phyloP scores from a whole-genome alignment of 1,284 basidiomycete genomes.

The Prillingera fragicola region DNA sequence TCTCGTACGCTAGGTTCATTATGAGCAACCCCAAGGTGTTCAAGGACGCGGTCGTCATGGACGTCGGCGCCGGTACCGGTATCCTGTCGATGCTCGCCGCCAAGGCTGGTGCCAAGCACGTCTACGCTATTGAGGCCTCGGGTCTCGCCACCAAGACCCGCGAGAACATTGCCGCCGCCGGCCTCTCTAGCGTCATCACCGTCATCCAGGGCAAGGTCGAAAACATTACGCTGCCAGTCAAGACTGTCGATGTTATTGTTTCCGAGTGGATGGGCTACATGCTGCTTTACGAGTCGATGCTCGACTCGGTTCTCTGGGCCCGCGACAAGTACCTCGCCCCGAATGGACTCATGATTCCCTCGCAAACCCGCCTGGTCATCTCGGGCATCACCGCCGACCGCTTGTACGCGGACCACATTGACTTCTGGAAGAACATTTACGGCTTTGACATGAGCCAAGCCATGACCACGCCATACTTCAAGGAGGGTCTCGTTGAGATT shows the following conservation, averaged over 20 bases:
- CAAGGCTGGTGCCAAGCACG: slow-evolving; percentile 81
- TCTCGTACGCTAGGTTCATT: slow-evolving; percentile 88
- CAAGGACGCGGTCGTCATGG: slow-evolving; percentile 79
- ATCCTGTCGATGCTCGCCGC: slow-evolving; percentile 92
- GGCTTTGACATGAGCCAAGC: slow-evolving; percentile 72
- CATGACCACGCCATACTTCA: slow-evolving; percentile 62
- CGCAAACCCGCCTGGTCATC: slow-evolving; percentile 80
- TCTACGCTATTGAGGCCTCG: slow-evolving; percentile 90
- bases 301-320: slow-evolving; percentile 74
- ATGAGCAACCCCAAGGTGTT: slow-evolving; percentile 78
- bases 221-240: slow-evolving; percentile 63
- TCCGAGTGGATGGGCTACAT: slow-evolving; percentile 98
- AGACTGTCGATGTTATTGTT: slow-evolving; percentile 83
- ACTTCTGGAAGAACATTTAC: slow-evolving; percentile 88
- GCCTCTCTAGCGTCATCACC: slow-evolving; percentile 69
- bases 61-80: slow-evolving; percentile 91
- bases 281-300: slow-evolving; percentile 91
- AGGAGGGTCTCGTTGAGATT: slow-evolving; percentile 76
- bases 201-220: slow-evolving; percentile 86
- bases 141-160: slow-evolving; percentile 76
- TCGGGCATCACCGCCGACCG: slow-evolving; percentile 70
- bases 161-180: slow-evolving; percentile 75
- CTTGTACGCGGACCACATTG: slow-evolving; percentile 70
- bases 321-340: slow-evolving; percentile 52
- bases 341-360: slow-evolving; percentile 81